Evolutionary conservation across 345 rosid genomes (phyloP).

Genomic region (Sisymbrium irio): DNA sequence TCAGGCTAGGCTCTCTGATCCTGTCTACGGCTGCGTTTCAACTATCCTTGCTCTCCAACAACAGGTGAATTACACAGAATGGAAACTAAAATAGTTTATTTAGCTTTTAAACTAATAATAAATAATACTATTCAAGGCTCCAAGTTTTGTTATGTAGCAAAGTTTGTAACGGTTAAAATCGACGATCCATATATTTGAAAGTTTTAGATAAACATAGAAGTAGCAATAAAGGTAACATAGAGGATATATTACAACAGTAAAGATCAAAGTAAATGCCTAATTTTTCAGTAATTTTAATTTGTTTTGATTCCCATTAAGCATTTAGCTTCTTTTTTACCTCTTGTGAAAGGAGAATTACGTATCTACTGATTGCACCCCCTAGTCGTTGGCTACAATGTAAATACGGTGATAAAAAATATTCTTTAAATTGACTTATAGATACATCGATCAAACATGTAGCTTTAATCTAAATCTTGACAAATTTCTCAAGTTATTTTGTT

Average conservation of each 20-base stretch:
- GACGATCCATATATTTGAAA: not conserved
- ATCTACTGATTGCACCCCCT: too few species aligned
- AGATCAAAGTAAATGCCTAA: too few species aligned
- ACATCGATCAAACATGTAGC: too few species aligned
- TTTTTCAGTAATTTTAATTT: too few species aligned
- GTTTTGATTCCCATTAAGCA: not conserved
- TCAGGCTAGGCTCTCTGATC: conserved; percentile 95
- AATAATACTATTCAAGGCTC: not conserved
- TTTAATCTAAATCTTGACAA: not conserved
- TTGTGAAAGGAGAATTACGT: too few species aligned
- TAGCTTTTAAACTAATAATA: not conserved
- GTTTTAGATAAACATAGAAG: not conserved
- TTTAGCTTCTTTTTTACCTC: too few species aligned
- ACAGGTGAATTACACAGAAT: conserved; percentile 49
- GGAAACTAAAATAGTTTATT: not conserved
- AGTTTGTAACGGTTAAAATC: conserved; percentile 10
- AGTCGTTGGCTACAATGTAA: too few species aligned
- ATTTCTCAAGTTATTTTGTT: not conserved
- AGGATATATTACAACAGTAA: too few species aligned
- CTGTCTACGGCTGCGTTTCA: conserved; percentile 91
- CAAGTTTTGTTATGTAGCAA: not conserved
- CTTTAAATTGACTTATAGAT: too few species aligned
- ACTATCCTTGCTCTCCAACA: conserved; percentile 91
- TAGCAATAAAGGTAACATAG: not conserved
- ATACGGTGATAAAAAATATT: too few species aligned